Conservation (phyloP, 352 stramenopile species). For the Phytopythium oedochilum region DNA sequence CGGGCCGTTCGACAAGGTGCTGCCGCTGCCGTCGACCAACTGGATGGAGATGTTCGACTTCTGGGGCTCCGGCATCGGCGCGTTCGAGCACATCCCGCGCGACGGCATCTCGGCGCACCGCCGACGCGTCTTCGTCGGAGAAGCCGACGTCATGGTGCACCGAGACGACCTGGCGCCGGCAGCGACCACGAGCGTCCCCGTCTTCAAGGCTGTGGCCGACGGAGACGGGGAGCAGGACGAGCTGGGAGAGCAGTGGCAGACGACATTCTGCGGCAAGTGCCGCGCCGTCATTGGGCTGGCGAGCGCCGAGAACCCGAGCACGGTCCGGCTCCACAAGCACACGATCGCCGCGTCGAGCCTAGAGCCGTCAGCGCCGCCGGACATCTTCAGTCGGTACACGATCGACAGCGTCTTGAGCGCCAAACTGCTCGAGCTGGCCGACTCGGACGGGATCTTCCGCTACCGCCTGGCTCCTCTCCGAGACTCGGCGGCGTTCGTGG, state of each 20-base stretch:
- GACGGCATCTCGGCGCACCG: constrained; percentile 56
- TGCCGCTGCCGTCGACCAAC: constrained; percentile 72
- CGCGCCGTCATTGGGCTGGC: constrained; percentile 27
- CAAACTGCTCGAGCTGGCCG: constrained; percentile 60
- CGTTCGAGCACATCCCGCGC: constrained; percentile 73
- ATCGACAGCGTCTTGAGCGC: constrained; percentile 67
- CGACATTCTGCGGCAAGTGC: constrained; percentile 41
- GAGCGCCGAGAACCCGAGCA: constrained; percentile 29
- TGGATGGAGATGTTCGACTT: constrained; percentile 90
- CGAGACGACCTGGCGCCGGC: constrained; percentile 24
- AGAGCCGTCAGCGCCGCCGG: not conserved
- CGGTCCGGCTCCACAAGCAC: constrained; percentile 63
- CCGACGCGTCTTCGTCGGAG: constrained; percentile 51
- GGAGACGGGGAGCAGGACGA: constrained; percentile 15
- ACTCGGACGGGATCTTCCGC: constrained; percentile 71
- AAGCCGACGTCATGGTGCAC: constrained; percentile 64
- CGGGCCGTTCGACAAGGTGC: constrained; percentile 40
- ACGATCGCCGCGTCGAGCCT: constrained; percentile 19
- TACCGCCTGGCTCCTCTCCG: constrained; percentile 26
- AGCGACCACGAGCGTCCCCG: constrained; percentile 8
- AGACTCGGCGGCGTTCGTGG: not conserved
- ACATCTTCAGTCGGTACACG: constrained; percentile 66
- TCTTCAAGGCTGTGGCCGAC: not conserved
- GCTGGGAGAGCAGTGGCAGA: constrained; percentile 26
- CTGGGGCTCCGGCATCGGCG: constrained; percentile 70